A percentile compares a stretch with the other conserved stretches of the same genome.
These are phyloP conservation scores for Cutaneotrichosporon cutaneum DNA, from an alignment of 1,284 basidiomycete species.

Conservation along the genomic window DNA sequence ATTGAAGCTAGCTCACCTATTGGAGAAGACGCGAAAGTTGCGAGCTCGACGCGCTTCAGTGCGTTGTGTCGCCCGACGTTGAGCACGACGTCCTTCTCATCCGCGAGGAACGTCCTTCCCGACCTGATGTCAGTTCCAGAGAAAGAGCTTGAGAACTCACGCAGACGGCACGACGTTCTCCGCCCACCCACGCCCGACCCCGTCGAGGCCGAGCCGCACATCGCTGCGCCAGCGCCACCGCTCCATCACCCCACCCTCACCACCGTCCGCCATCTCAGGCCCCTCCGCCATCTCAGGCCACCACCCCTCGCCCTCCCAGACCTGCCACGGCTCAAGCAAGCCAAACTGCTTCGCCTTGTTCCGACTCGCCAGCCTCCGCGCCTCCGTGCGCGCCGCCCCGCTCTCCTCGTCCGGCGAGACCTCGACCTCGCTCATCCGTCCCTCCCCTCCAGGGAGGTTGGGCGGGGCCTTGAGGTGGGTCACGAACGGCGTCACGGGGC, in stretches of 20 bases:
- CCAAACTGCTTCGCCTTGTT: constrained; percentile 16
- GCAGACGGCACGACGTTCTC: not conserved
- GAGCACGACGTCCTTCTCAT: not conserved
- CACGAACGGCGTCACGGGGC: constrained; percentile 35
- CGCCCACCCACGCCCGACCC: constrained; percentile 30
- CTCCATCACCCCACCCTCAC: not conserved
- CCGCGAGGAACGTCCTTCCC: constrained; percentile 33
- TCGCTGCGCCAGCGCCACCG: constrained; percentile 38
- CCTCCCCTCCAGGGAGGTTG: not conserved
- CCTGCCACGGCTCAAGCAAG: constrained; percentile 34
- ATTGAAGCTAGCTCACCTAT: constrained; percentile 3
- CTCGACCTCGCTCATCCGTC: constrained; percentile 8
- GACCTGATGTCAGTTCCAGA: constrained; percentile 24
- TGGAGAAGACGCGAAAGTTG: constrained; percentile 22
- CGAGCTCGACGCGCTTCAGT: constrained; percentile 22
- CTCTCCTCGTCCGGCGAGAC: not conserved
- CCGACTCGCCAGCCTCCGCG: constrained; percentile 6
- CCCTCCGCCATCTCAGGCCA: constrained; percentile 39
- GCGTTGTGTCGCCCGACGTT: constrained; percentile 32
- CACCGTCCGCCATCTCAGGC: not conserved
- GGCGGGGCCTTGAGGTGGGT: constrained; percentile 27
- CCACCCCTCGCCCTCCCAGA: constrained; percentile 51
- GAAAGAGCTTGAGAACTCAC: not conserved
- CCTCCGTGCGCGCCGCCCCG: not conserved
- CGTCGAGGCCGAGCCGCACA: constrained; percentile 37